phyloP scores from a whole-genome alignment of 1,139 yeast genomes.

The Saccharomyces hybrid region DNA sequence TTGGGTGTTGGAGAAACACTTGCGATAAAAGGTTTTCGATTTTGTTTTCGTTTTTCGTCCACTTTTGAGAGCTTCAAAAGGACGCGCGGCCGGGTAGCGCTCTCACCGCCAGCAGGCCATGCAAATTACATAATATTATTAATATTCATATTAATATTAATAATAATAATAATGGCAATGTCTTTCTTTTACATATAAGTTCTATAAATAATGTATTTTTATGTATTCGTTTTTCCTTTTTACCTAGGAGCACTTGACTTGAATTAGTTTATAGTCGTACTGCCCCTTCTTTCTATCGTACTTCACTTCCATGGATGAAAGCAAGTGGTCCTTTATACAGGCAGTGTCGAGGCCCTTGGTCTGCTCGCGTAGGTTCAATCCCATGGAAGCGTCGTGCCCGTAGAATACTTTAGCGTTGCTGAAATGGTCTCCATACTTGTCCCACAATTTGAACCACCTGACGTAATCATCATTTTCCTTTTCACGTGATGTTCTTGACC shows the following conservation, averaged over 20 bases:
- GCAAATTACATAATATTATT: not conserved
- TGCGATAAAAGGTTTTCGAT: not conserved
- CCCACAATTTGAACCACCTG: constrained; percentile 30
- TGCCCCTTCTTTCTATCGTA: constrained; percentile 7
- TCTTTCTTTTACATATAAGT: not conserved
- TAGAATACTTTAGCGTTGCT: constrained; percentile 60
- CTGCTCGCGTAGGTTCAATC: constrained; percentile 56
- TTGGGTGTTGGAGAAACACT: constrained; percentile 5
- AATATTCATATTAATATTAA: too few species aligned
- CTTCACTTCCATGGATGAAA: constrained; percentile 46
- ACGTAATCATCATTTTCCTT: constrained; percentile 12
- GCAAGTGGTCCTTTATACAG: constrained; percentile 66
- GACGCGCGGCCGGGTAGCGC: not conserved
- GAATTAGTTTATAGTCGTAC: constrained; percentile 11
- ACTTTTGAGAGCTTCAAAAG: constrained; percentile 1
- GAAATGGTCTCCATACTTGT: constrained; percentile 29
- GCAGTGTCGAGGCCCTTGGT: constrained; percentile 78
- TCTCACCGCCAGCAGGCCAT: not conserved
- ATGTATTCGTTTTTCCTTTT: not conserved
- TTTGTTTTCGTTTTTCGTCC: constrained; percentile 7
- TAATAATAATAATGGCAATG: not conserved
- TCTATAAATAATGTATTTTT: not conserved
- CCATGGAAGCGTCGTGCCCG: constrained; percentile 84
- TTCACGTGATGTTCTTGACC: constrained; percentile 18
- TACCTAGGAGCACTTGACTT: constrained; percentile 10